Percentiles rank a stretch among this genome's conserved stretches.
These are phyloP conservation scores for Eucalyptus curtisii DNA, from an alignment of 345 rosid genomes.

Conservation along the genomic window DNA sequence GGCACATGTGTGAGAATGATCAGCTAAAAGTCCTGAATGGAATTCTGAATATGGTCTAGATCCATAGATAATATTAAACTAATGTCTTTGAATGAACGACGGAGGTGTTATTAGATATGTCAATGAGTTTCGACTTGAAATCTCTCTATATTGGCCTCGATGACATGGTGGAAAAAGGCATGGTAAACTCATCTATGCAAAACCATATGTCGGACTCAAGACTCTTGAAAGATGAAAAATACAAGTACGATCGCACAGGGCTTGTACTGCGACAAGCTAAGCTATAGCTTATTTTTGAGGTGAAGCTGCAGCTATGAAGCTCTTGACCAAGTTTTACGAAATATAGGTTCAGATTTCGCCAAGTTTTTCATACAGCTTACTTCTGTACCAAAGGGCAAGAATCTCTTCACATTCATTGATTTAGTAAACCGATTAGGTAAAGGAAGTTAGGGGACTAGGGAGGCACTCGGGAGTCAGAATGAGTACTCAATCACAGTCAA, in stretches of 20 bases:
- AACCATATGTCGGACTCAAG: too few relatives aligned
- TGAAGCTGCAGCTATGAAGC: not conserved
- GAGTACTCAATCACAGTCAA: conserved; percentile 26
- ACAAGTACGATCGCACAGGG: not conserved
- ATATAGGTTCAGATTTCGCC: not conserved
- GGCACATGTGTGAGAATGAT: not conserved
- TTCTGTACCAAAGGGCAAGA: not conserved
- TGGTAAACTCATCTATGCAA: too few relatives aligned
- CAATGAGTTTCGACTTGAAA: not conserved
- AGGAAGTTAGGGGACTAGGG: not conserved
- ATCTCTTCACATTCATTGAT: not conserved
- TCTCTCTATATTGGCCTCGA: not conserved
- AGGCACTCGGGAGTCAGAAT: conserved; percentile 11
- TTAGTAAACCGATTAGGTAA: not conserved
- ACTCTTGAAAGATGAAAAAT: not conserved
- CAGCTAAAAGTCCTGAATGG: not conserved
- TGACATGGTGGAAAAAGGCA: not conserved
- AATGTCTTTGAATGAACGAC: not conserved
- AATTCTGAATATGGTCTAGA: not conserved
- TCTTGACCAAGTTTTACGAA: not conserved
- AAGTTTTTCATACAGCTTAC: not conserved
- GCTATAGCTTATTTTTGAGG: not conserved
- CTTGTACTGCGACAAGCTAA: not conserved
- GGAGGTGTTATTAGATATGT: not conserved
- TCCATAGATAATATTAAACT: not conserved